phyloP scores from a whole-genome alignment of 768 basidiomycete genomes.

The Russula abietina region DNA sequence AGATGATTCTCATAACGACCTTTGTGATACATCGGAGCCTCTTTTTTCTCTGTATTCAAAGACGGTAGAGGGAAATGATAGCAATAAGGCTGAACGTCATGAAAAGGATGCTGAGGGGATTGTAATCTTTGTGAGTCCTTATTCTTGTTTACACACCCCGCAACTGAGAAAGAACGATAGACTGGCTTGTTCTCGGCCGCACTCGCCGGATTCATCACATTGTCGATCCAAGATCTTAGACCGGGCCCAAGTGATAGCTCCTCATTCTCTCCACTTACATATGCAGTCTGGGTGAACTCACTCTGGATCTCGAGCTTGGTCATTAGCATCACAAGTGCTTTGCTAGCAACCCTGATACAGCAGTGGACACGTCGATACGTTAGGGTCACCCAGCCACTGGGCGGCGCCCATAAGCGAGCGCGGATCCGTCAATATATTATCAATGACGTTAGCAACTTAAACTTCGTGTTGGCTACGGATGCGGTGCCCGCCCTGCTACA shows the following conservation, averaged over 20 bases:
- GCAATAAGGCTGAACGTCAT: neutral
- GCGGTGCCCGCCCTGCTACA: too few species aligned
- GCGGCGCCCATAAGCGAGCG: neutral
- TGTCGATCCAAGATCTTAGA: neutral
- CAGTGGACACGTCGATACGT: neutral
- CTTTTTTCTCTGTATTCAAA: slow-evolving; percentile 1
- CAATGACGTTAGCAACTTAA: neutral
- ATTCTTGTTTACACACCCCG: neutral
- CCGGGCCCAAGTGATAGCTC: neutral
- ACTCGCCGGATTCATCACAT: neutral
- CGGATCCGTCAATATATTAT: neutral
- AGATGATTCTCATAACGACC: neutral
- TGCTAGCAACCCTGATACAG: neutral
- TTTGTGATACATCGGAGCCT: neutral
- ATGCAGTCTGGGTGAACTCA: neutral
- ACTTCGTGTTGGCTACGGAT: neutral
- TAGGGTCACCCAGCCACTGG: neutral
- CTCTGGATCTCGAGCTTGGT: slow-evolving; percentile 4
- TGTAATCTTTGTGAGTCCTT: neutral
- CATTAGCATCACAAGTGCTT: neutral
- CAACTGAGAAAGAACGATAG: neutral
- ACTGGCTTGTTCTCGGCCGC: neutral
- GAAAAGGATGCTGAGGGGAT: neutral
- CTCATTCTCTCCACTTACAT: neutral
- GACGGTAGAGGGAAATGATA: neutral